Base-by-base conservation (phyloP, 2,329 filamentous ascomycete species). In the Aureobasidium mangrovei region DNA sequence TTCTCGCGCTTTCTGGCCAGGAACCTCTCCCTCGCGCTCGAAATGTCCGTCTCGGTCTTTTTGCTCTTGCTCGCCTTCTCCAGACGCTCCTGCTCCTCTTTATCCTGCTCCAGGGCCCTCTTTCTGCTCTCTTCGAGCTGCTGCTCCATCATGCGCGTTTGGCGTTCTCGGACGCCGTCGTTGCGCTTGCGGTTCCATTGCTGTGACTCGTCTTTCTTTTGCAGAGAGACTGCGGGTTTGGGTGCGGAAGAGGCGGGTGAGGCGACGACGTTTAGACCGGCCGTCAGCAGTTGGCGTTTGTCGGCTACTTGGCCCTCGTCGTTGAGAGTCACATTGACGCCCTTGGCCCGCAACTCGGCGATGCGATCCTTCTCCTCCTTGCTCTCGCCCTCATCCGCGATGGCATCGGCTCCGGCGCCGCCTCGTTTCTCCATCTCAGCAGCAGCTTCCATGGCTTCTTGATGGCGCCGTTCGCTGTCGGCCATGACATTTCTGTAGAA, bases 241-340 rank as follows among this genome's bases (percentile, higher is more conserved):
- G 49, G 40, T 4, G 49, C 10, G 10, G 39, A 7, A 18, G 7
- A 7, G 32, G 39, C 6, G 12, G 40, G 49, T 28, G 40, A 46
- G 49, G 56, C 73, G 47, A 78, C 77, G 18, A 93, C 71, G 62
- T 94, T 94, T 49, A 94, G 75, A 28, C 88, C 88, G 5, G 86
- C 85, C 44, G 74, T 78, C 5, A 94, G 77, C 7, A 93, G 74
- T 66, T 93, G 84, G n/a, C 87, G 77, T 73, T 90, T 91, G 66
- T 94, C 88, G 28, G 88, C 84, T 1, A 93, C 83, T 65, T 91
- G 82, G 0, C 88, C 88, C 38, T 93, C 88, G 58, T 93, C 88
- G 63, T 91, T 91, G 62, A 91, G 70, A 6, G 82, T 78, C 38
- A 93, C 78, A 72, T 82, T 59, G 73, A 75, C 72, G 28, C 79